phyloP scores from a whole-genome alignment of 2,329 filamentous ascomycete genomes.

The Penicillium sclerotigenum region DNA sequence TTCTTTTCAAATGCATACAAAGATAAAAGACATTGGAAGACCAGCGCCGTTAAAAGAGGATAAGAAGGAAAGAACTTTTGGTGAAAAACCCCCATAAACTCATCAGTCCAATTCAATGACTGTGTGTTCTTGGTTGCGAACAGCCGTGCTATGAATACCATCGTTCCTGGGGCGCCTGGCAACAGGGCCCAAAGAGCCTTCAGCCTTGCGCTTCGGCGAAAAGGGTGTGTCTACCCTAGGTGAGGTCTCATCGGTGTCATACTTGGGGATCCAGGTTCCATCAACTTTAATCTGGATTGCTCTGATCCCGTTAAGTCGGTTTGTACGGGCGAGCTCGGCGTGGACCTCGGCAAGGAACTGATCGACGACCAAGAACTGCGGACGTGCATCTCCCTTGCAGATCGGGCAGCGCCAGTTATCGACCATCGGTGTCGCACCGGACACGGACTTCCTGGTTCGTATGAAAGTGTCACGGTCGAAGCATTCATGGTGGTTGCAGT shows the following conservation, averaged over 20 bases:
- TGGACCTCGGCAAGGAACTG: constrained; percentile 67
- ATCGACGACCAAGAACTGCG: constrained; percentile 67
- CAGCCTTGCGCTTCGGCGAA: constrained; percentile 14
- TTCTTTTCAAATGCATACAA: constrained; percentile 8
- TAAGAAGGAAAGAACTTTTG: neutral
- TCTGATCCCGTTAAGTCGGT: constrained; percentile 52
- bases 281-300: constrained; percentile 63
- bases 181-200: neutral
- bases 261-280: constrained; percentile 62
- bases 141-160: neutral
- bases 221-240: neutral
- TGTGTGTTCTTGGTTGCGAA: neutral
- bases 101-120: constrained; percentile 24
- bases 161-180: constrained; percentile 20
- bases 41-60: neutral
- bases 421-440: constrained; percentile 41
- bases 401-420: constrained; percentile 82
- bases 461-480: constrained; percentile 88
- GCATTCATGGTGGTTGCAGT: constrained; percentile 77
- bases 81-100: neutral
- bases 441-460: constrained; percentile 54
- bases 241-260: constrained; percentile 26
- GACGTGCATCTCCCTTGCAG: constrained; percentile 73
- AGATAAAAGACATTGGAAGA: neutral
- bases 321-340: constrained; percentile 49